Base-by-base conservation (phyloP, 345 rosid genomes). In the Brassica juncea region DNA sequence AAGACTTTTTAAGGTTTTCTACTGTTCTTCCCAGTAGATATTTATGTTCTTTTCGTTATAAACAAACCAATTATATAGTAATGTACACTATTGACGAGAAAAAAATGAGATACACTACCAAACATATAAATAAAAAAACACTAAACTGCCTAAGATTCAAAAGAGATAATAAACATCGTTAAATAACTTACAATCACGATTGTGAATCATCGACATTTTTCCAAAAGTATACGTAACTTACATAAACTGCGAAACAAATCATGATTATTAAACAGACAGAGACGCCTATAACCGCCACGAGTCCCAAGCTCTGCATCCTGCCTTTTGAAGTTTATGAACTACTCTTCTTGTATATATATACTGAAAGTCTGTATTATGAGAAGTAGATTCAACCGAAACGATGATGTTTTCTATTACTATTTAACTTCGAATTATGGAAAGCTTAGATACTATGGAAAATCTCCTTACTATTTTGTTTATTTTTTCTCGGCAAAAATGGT, bases 391-490 rank as follows among this genome's bases (percentile, higher is more conserved):
- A 75, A 37, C 19, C 5, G 11, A 28, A 12, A 57, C 16, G 8
- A 25, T 42, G 30, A 57, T 11, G 66, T 5, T 35, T 55, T 52
- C 25, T 27, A 35, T 1, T 25, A 27, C 44, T 67, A 57, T 16
- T 16, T 58, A 67, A 28, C 59, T 57, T 58, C 23, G 1, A 55
- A 31, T 28, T 37, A 75, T 58, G 67, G 68, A 67, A 75, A 68
- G 8, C 6, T 16, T 59, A 59, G 35, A 59, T 60, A 44, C 8
- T 44, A 59, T 47, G 4, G 5, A 62, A 30, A 63, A 63, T 63
- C 39, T 30, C 23, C 42, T 63, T 31, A 6, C 5, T 63, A n/a
- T 63, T 62, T 35, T 28, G 31, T 28, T 28, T 28, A 4, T 27
- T 37, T 5, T 35, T 35, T 35, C 21, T 6, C 67, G 23, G 12